These are phyloP conservation scores for Phanerochaete sordida DNA, from an alignment of 768 basidiomycete genomes.

Conservation along the genomic window DNA sequence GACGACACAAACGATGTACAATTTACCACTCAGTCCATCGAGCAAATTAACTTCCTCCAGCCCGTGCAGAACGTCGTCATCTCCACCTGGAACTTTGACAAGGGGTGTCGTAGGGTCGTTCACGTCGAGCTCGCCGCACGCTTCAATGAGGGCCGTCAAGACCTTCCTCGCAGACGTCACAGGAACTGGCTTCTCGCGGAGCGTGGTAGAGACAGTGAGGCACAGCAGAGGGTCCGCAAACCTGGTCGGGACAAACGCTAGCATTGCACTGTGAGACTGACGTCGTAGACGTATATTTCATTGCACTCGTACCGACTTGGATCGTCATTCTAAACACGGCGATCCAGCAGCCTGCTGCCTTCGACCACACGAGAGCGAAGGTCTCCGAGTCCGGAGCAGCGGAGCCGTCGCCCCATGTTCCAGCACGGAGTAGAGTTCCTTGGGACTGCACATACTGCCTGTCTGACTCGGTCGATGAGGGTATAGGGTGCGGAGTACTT, in stretches of 20 bases:
- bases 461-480: constrained; percentile 68
- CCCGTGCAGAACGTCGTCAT: constrained; percentile 37
- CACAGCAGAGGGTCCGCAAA: constrained; percentile 76
- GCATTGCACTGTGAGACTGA: not conserved
- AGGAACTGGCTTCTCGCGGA: constrained; percentile 73
- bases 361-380: constrained; percentile 67
- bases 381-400: constrained; percentile 35
- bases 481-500: constrained; percentile 80
- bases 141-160: constrained; percentile 29
- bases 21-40: constrained; percentile 61
- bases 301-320: constrained; percentile 64
- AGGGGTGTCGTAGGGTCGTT: constrained; percentile 26
- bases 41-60: constrained; percentile 69
- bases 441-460: constrained; percentile 74
- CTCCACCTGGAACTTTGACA: constrained; percentile 19
- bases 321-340: constrained; percentile 75
- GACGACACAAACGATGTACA: not conserved
- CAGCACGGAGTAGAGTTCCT: constrained; percentile 67
- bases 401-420: constrained; percentile 69
- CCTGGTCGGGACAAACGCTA: constrained; percentile 72
- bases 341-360: constrained; percentile 61
- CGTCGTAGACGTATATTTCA: not conserved
- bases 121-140: constrained; percentile 25
- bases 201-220: constrained; percentile 79
- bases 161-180: constrained; percentile 36